These are phyloP conservation scores for Macrotyloma uniflorum DNA, from an alignment of 306 rosid species.

Conservation along the genomic window DNA sequence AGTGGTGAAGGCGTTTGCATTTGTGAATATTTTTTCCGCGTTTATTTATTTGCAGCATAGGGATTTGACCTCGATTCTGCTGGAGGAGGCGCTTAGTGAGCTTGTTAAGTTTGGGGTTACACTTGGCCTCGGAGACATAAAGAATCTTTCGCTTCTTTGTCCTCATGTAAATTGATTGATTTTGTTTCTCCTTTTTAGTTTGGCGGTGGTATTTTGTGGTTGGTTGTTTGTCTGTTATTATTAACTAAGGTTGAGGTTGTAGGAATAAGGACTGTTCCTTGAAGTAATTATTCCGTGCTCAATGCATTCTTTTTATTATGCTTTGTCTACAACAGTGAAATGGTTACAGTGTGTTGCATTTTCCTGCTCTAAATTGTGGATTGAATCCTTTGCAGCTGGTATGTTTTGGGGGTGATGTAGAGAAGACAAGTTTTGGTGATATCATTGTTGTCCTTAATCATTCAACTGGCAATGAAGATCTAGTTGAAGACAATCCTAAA, in stretches of 20 bases:
- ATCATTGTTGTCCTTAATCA: constrained; percentile 45
- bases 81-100: constrained; percentile 63
- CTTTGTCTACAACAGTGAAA: not conserved
- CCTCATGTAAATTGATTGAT: constrained; percentile 63
- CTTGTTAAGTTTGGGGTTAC: constrained; percentile 59
- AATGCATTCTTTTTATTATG: constrained; percentile 2
- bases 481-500: constrained; percentile 36
- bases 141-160: constrained; percentile 67
- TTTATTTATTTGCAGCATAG: constrained; percentile 58
- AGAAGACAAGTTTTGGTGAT: constrained; percentile 52
- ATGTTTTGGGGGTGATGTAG: constrained; percentile 50
- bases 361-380: constrained; percentile 35
- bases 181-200: constrained; percentile 21
- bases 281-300: not conserved
- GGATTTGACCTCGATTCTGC: constrained; percentile 34
- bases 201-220: not conserved
- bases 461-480: constrained; percentile 41
- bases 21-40: constrained; percentile 65
- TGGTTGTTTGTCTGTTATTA: not conserved
- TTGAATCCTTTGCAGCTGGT: constrained; percentile 57
- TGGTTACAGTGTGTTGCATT: not conserved
- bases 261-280: not conserved
- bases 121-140: constrained; percentile 58
- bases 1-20: constrained; percentile 71
- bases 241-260: not conserved